A percentile compares a stretch with the other conserved stretches of the same genome.
These are phyloP conservation scores for Luffa acutangula DNA, from an alignment of 306 rosid genomes.

Conservation along the genomic window DNA sequence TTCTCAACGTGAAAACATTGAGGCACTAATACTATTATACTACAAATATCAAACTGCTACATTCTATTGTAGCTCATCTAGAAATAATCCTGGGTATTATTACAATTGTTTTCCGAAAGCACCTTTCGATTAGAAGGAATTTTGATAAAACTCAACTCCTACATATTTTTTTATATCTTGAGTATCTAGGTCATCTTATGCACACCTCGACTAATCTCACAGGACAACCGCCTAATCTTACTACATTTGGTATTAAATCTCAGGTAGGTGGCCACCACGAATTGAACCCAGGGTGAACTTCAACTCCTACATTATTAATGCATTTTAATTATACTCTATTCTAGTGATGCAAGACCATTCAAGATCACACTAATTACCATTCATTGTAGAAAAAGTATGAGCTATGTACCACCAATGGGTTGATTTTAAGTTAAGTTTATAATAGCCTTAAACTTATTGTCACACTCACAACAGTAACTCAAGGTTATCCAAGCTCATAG, in stretches of 20 bases:
- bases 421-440: neutral
- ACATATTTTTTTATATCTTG: no score
- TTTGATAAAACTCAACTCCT: neutral
- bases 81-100: neutral
- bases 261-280: no score
- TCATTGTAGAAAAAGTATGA: neutral
- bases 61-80: neutral
- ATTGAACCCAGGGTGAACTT: neutral
- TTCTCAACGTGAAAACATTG: neutral
- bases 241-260: no score
- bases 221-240: no score
- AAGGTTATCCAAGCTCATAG: neutral
- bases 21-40: neutral
- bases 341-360: neutral
- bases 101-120: neutral
- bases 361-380: neutral
- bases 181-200: no score
- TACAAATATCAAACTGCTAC: neutral
- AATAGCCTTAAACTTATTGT: neutral
- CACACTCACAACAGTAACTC: neutral
- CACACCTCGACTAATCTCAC: no score
- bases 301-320: neutral
- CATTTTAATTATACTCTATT: neutral
- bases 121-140: neutral
- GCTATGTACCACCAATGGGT: neutral